A percentile compares a stretch with the other conserved stretches of the same genome.
Conservation (phyloP, 768 basidiomycete species). For the Naganishia randhawae region DNA sequence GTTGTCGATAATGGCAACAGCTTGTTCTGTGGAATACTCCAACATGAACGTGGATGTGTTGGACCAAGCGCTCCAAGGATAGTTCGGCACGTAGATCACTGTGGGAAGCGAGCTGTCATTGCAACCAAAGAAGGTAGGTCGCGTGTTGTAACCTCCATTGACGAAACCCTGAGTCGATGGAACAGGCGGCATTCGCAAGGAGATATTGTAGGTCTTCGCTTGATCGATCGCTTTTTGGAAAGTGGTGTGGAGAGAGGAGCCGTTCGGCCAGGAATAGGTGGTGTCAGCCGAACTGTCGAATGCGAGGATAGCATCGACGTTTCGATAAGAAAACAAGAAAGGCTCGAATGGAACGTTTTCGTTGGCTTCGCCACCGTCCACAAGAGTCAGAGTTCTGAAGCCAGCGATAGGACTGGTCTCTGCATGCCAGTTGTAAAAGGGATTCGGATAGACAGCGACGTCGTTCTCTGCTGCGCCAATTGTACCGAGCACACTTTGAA, state of each 20-base stretch:
- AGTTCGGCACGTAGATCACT: conserved; percentile 66
- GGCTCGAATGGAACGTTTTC: conserved; percentile 71
- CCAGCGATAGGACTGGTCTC: conserved; percentile 44
- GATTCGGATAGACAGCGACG: conserved; percentile 48
- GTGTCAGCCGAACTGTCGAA: conserved; percentile 60
- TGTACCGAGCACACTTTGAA: conserved; percentile 36
- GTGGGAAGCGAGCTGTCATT: conserved; percentile 60
- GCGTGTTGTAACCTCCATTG: conserved; percentile 45
- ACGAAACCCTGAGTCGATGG: conserved; percentile 46
- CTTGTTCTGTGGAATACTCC: conserved; percentile 60
- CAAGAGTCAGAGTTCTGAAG: conserved; percentile 43
- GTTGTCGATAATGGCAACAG: conserved; percentile 62
- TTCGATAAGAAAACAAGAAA: conserved; percentile 65
- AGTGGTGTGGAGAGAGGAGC: conserved; percentile 57
- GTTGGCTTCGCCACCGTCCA: conserved; percentile 50
- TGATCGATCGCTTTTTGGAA: conserved; percentile 24
- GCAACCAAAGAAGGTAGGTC: conserved; percentile 73
- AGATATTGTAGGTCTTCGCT: conserved; percentile 24
- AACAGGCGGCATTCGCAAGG: conserved; percentile 46
- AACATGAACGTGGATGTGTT: conserved; percentile 64
- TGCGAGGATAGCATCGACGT: conserved; percentile 70
- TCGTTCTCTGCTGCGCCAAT: conserved; percentile 46
- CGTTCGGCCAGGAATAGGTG: conserved; percentile 63
- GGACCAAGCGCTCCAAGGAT: conserved; percentile 59
- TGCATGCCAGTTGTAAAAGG: conserved; percentile 44